Conservation (phyloP, 2,329 filamentous ascomycete genomes). For the Penicillium vulpinum region DNA sequence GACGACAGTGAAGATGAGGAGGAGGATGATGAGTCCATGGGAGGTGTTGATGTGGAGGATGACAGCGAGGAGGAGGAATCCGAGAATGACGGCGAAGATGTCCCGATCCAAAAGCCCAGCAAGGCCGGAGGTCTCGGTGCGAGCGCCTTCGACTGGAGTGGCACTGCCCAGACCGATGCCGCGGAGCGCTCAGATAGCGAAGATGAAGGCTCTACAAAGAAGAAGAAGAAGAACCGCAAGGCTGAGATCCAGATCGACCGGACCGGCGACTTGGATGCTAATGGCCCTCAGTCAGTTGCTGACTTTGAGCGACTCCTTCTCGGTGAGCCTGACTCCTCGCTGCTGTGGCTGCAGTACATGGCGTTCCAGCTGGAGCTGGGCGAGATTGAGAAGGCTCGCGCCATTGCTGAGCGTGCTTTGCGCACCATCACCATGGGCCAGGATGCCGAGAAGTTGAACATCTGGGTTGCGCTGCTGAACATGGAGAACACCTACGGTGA, state of each 20-base stretch:
- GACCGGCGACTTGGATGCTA: constrained; percentile 85
- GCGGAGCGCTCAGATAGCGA: constrained; percentile 54
- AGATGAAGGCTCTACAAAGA: constrained; percentile 48
- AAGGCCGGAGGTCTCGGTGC: constrained; percentile 63
- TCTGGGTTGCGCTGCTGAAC: constrained; percentile 94
- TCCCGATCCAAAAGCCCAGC: constrained; percentile 40
- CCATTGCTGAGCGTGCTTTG: constrained; percentile 86
- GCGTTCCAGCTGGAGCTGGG: constrained; percentile 94
- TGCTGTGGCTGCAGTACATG: constrained; percentile 97
- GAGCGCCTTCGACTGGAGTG: constrained; percentile 86
- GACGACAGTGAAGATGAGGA: constrained; percentile 39
- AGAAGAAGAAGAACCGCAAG: constrained; percentile 75
- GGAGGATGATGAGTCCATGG: constrained; percentile 40
- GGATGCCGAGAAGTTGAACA: constrained; percentile 87
- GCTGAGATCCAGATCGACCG: constrained; percentile 79
- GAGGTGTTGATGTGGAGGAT: constrained; percentile 48
- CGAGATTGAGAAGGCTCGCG: constrained; percentile 82
- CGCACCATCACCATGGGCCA: constrained; percentile 89
- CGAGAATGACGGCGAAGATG: constrained; percentile 42
- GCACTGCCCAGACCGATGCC: constrained; percentile 59
- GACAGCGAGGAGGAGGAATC: constrained; percentile 42
- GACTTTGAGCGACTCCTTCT: constrained; percentile 94
- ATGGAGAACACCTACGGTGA: constrained; percentile 87
- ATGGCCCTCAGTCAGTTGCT: constrained; percentile 83
- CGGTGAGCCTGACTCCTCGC: constrained; percentile 87